These are phyloP conservation scores for Rubus parviflorus DNA, from an alignment of 306 rosid genomes.

Conservation along the genomic window DNA sequence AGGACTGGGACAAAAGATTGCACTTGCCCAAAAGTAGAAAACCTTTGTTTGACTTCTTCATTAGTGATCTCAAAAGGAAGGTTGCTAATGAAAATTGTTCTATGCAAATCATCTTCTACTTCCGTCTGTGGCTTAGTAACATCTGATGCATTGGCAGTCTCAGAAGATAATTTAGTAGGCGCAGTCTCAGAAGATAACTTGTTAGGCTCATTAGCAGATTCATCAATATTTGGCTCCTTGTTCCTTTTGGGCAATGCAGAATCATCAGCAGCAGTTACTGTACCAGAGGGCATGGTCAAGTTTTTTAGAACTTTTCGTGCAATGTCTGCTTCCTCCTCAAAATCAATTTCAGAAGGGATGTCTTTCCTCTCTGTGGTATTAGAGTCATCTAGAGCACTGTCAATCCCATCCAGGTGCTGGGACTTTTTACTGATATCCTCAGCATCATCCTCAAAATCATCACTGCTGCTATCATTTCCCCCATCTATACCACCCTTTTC, in stretches of 20 bases:
- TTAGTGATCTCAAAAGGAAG: constrained; percentile 75
- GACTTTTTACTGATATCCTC: constrained; percentile 29
- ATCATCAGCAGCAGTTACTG: constrained; percentile 42
- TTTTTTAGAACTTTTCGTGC: constrained; percentile 72
- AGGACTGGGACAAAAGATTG: constrained; percentile 81
- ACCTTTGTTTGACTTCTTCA: constrained; percentile 81
- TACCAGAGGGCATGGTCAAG: constrained; percentile 53
- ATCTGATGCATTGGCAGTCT: constrained; percentile 43
- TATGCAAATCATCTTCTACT: constrained; percentile 54
- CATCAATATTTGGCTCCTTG: constrained; percentile 34
- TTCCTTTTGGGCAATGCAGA: constrained; percentile 33
- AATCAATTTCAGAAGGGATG: constrained; percentile 53
- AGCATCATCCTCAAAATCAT: constrained; percentile 46
- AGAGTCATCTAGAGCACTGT: constrained; percentile 39
- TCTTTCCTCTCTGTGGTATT: constrained; percentile 37
- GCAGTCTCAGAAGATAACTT: constrained; percentile 44
- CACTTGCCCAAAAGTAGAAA: constrained; percentile 84
- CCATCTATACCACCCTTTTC: constrained; percentile 40
- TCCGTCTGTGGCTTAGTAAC: constrained; percentile 47
- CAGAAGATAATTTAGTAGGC: constrained; percentile 38
- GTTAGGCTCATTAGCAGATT: constrained; percentile 35
- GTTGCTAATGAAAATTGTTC: constrained; percentile 79
- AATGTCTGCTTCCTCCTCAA: constrained; percentile 80
- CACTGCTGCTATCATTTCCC: constrained; percentile 45
- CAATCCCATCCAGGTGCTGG: constrained; percentile 36